Conservation (phyloP, 176 grass and related monocot species). For the Carex scoparia region DNA sequence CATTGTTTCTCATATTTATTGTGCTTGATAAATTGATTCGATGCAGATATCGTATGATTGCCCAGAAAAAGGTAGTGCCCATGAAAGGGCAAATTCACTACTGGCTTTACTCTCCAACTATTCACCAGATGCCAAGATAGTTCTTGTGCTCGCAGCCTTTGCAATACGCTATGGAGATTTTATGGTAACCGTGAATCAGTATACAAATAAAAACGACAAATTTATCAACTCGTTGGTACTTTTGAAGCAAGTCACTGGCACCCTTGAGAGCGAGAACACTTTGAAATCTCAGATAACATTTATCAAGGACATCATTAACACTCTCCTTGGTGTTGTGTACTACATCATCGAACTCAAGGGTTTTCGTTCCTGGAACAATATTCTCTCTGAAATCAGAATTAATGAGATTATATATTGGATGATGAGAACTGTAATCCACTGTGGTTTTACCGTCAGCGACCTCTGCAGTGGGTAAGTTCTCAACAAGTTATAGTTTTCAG, state of each 20-base stretch:
- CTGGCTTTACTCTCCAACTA: constrained; percentile 10
- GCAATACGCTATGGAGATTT: constrained; percentile 10
- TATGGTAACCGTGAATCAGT: constrained; percentile 9
- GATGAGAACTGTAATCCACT: constrained; percentile 16
- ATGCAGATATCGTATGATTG: constrained; percentile 12
- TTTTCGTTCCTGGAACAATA: constrained; percentile 6
- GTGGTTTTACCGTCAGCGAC: constrained; percentile 13
- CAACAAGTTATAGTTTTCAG: background rate
- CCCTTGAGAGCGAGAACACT: background rate
- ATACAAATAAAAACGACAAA: background rate
- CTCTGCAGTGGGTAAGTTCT: constrained; percentile 8
- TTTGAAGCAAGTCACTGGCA: constrained; percentile 5
- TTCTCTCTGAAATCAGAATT: constrained; percentile 10
- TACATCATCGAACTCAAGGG: constrained; percentile 2
- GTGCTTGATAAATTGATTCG: background rate
- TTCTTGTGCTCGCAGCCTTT: background rate
- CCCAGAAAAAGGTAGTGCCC: constrained; percentile 14
- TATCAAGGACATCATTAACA: constrained; percentile 7
- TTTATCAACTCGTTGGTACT: background rate
- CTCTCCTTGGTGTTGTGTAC: background rate
- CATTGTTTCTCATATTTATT: background rate
- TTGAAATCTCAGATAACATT: background rate
- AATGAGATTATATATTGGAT: constrained; percentile 1
- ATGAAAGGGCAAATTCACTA: constrained; percentile 12
- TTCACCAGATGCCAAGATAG: constrained; percentile 1